Base-by-base conservation (phyloP, 2,329 filamentous ascomycete genomes). In the Sclerotinia sclerotiorum region DNA sequence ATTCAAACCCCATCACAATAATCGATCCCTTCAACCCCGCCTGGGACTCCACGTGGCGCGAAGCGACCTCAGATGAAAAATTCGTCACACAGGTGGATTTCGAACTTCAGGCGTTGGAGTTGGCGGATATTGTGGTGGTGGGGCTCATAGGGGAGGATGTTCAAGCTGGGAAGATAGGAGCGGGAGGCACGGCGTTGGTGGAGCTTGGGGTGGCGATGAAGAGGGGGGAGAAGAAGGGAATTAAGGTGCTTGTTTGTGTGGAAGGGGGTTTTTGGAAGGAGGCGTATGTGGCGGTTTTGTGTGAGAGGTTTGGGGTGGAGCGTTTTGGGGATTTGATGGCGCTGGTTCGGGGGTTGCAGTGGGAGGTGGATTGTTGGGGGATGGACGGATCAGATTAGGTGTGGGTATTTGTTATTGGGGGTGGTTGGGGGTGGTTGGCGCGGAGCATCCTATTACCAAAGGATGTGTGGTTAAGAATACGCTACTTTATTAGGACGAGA, bases 211-310 rank as follows among this genome's bases (percentile, higher is more conserved):
- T 58, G 73, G 72, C 58, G 79, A 82, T 82, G 19, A 80, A 79
- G 17, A 74, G 74, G 0, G 83, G 81, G 1, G 80, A 78, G 3
- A 82, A 79, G 69, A 87, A 86, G 6, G 94, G 81, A 0, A 93
- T 96, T 2, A 98, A 17, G 97, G 82, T 1, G 94, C 93, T 74
- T 97, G 93, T 0, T 84, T 85, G 77, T 97, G 93, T 17, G 87
- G 81, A 73, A 1, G 75, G 80, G 32, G 81, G 80, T 0, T 90
- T 85, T 72, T 81, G 77, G 77, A 87, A 87, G 75, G 80, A 80
- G n/a, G 87, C 86, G 0, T 88, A 90, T 71, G 85, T 90, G 44
- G 79, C 85, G 73, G 78, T 87, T 19, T 81, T 88, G 13, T 89
- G 87, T 70, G 74, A 79, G 69, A 79, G 79, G 65, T 84, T 82